Evolutionary conservation across 2,329 filamentous ascomycete genomes (phyloP).

Genomic region (Fusarium denticulatum): DNA sequence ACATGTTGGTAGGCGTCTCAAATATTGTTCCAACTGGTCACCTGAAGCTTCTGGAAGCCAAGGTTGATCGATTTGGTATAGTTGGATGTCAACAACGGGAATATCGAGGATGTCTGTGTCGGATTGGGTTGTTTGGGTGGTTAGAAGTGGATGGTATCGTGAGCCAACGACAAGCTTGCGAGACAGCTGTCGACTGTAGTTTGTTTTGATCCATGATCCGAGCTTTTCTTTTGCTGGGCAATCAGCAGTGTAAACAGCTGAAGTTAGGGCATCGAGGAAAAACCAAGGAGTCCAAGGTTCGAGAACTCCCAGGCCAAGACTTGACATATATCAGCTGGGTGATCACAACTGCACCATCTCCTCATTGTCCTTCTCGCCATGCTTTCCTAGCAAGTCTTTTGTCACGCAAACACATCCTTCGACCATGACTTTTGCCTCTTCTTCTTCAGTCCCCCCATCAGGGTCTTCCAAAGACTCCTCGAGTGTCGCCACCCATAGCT

Average conservation of each 20-base stretch:
- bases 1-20: background rate
- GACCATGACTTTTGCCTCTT: background rate
- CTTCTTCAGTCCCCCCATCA: background rate
- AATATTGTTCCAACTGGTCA: background rate
- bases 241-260: background rate
- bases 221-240: background rate
- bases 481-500: background rate
- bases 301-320: background rate
- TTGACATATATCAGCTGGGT: background rate
- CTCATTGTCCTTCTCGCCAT: background rate
- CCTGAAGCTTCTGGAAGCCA: background rate
- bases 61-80: fast-evolving
- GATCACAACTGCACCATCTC: background rate
- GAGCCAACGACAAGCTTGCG: background rate
- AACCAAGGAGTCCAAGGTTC: background rate
- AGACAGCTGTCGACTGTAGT: no score
- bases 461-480: background rate
- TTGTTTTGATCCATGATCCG: background rate
- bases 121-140: background rate
- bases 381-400: background rate
- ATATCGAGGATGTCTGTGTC: background rate
- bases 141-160: background rate
- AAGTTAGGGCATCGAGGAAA: background rate
- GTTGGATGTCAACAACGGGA: background rate
- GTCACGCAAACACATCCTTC: background rate